Percentiles rank a stretch among this genome's conserved stretches.
Evolutionary conservation across 768 basidiomycete genomes (phyloP).

Genomic region (Dioszegia crocea): DNA sequence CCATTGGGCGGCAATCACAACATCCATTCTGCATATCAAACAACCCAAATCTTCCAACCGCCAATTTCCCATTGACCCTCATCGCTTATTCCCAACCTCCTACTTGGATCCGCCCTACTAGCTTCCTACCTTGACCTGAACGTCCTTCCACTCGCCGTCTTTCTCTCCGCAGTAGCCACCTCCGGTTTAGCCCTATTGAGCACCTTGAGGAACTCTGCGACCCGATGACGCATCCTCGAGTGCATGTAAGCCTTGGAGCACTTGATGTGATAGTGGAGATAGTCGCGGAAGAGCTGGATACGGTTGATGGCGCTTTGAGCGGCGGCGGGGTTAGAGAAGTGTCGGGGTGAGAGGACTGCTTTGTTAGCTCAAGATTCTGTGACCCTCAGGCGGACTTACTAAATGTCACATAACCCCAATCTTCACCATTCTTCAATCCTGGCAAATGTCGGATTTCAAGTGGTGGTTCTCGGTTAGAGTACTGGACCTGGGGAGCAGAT

Average conservation of each 20-base stretch:
- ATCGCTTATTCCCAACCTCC: not conserved
- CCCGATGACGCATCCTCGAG: constrained; percentile 88
- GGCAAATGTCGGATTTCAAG: constrained; percentile 88
- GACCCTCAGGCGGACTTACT: constrained; percentile 44
- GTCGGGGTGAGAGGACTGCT: constrained; percentile 86
- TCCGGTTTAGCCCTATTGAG: constrained; percentile 95
- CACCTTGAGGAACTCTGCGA: constrained; percentile 77
- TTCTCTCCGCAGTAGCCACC: constrained; percentile 67
- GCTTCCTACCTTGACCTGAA: constrained; percentile 29
- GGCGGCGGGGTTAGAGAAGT: constrained; percentile 69
- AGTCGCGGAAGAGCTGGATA: constrained; percentile 94
- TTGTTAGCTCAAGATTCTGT: not conserved
- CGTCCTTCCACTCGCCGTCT: constrained; percentile 64
- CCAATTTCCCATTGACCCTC: not conserved
- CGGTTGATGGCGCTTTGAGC: constrained; percentile 82
- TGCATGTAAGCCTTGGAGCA: constrained; percentile 98
- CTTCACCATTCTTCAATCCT: constrained; percentile 74
- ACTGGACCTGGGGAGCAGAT: constrained; percentile 93
- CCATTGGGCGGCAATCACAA: no score
- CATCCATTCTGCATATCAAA: not conserved
- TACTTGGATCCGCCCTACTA: not conserved
- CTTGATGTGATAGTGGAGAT: constrained; percentile 97
- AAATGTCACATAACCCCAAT: constrained; percentile 94
- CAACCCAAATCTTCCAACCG: not conserved
- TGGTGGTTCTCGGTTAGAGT: constrained; percentile 89